Evolutionary conservation across 2,329 filamentous ascomycete genomes (phyloP), one percentile per base, ranked within the genome.

Genomic region (Blastomyces silverae): DNA sequence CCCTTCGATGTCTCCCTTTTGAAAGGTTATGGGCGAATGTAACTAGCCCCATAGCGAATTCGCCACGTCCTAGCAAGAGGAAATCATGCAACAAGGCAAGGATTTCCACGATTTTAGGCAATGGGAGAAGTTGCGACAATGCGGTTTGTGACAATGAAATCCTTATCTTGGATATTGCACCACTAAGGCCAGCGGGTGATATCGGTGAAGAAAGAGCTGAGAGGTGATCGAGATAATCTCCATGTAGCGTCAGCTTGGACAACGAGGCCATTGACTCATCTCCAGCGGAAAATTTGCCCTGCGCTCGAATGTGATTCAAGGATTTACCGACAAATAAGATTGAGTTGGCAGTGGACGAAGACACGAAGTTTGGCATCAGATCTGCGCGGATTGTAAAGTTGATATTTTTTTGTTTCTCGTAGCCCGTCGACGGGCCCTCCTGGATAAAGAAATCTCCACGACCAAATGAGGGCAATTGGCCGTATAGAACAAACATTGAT

Each of bases 241-340:
- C 70, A 59, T 77, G 73, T 22, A 79, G 67, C n/a, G 73, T 76
- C 10, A 94, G 82, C 72, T 94, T 90, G 0, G 84, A 82, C 0
- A 89, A 85, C 1, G 71, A 68, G 68, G 69, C 64, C 55, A 75
- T 63, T 25, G 76, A 73, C 50, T 72, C 70, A 56, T 71, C 69
- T 2, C 70, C 69, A 42, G 66, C 73, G 64, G 69, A 79, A 67
- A 71, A 70, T 39, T 76, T 77, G 11, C 76, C 75, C 60, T 78
- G 77, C 15, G 84, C 82, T 61, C 89, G 84, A 64, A 96, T 89
- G 69, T 96, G 90, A 70, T 95, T 91, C 58, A 97, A 80, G 0
- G 92, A 95, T 68, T 89, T 90, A 13, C 94, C 94, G 67, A 97
- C 89, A 72, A 97, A 97, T 5, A 97, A 80, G 74, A 97, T 91